Evolutionary conservation across 2,329 filamentous ascomycete species (phyloP).

Genomic region (Ceratocystis variospora): DNA sequence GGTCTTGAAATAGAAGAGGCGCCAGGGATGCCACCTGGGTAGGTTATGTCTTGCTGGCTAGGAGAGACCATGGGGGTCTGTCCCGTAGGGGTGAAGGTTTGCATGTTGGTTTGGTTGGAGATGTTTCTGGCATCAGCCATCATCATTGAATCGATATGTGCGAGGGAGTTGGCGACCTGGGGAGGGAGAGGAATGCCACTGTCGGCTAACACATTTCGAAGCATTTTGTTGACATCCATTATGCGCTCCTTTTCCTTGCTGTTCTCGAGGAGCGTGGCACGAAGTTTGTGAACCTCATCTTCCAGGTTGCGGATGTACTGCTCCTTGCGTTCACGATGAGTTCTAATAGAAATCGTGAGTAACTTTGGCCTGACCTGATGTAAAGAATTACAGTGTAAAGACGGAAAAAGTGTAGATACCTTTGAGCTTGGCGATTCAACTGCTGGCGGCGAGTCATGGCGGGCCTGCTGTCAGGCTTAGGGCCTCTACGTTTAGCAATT

Average conservation of each 20-base stretch:
- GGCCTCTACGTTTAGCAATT: constrained; percentile 74
- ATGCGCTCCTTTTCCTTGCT: constrained; percentile 52
- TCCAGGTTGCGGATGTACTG: constrained; percentile 90
- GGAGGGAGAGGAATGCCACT: constrained; percentile 32
- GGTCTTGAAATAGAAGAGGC: constrained; percentile 1
- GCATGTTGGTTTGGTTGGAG: constrained; percentile 45
- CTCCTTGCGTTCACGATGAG: constrained; percentile 92
- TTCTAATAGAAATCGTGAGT: constrained; percentile 40
- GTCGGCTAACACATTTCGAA: constrained; percentile 45
- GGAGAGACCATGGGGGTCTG: constrained; percentile 30
- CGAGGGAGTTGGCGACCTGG: constrained; percentile 19
- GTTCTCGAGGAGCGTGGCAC: constrained; percentile 51
- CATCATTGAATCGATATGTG: constrained; percentile 30
- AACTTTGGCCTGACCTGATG: background rate
- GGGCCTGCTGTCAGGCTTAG: constrained; percentile 92
- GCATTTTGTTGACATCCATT: constrained; percentile 21
- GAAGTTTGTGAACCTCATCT: constrained; percentile 75
- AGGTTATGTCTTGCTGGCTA: constrained; percentile 21
- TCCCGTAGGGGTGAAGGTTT: constrained; percentile 34
- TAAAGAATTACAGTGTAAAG: background rate
- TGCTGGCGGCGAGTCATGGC: constrained; percentile 85
- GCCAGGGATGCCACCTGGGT: background rate
- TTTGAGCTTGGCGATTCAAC: constrained; percentile 86
- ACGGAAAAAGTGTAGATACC: constrained; percentile 39
- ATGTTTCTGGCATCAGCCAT: constrained; percentile 41